These are phyloP conservation scores for Mayamaea pseudoterrestris DNA, from an alignment of 108 stramenopile genomes.

Conservation along the genomic window DNA sequence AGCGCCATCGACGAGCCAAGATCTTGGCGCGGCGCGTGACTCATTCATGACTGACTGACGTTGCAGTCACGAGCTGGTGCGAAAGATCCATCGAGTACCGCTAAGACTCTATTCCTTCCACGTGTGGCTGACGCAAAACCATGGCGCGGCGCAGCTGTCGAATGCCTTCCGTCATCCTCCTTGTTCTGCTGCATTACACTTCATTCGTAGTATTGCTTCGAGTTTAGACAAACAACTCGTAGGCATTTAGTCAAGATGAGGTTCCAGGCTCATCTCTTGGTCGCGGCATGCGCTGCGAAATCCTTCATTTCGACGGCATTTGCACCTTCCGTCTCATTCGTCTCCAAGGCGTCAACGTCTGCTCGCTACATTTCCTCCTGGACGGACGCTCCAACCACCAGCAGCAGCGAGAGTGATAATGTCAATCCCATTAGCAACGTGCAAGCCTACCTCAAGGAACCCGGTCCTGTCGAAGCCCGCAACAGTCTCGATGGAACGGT, in stretches of 20 bases:
- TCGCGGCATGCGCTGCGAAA: not conserved
- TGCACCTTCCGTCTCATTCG: slow-evolving; percentile 3
- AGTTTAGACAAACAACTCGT: too few species aligned
- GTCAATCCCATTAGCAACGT: slow-evolving; percentile 27
- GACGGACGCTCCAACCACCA: slow-evolving; percentile 23
- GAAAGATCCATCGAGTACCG: too few species aligned
- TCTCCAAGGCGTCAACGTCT: slow-evolving; percentile 5
- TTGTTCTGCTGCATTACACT: too few species aligned
- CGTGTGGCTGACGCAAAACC: too few species aligned
- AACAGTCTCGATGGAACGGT: slow-evolving; percentile 23
- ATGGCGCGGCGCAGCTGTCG: too few species aligned
- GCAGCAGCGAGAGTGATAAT: not conserved
- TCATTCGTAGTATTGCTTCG: too few species aligned
- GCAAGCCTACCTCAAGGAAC: slow-evolving; percentile 30
- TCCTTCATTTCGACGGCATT: slow-evolving; percentile 9
- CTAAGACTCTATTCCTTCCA: too few species aligned
- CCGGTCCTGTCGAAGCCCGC: slow-evolving; percentile 32
- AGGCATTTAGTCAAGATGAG: too few species aligned
- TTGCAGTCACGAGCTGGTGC: not conserved
- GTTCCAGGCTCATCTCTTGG: too few species aligned
- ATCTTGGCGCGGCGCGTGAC: not conserved
- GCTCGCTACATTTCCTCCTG: slow-evolving; percentile 36
- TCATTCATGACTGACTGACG: not conserved
- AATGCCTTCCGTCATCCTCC: too few species aligned
- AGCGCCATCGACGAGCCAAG: not conserved